A percentile compares a stretch with the other conserved stretches of the same genome.
Conservation (phyloP, 2,329 filamentous ascomycete genomes). For the Botrytis tulipae region DNA sequence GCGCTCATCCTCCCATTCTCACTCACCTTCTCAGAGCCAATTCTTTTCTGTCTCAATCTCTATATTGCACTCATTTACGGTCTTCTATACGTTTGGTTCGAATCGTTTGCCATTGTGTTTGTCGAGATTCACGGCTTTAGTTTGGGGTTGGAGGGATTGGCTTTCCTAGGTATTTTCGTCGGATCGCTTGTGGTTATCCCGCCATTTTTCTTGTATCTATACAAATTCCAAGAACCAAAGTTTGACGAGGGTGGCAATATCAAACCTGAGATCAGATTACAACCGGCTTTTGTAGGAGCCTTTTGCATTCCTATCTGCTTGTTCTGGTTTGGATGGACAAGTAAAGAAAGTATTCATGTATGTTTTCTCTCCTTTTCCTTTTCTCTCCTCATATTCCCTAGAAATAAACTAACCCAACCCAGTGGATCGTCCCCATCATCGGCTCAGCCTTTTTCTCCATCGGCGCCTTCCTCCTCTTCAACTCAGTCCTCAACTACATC, state of each 20-base stretch:
- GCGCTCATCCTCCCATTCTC: slow-evolving; percentile 58
- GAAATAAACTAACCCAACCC: slow-evolving; percentile 27
- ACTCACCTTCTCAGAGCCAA: slow-evolving; percentile 59
- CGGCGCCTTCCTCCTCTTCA: slow-evolving; percentile 48
- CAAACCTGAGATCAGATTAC: slow-evolving; percentile 51
- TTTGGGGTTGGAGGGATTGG: slow-evolving; percentile 54
- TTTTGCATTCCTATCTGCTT: slow-evolving; percentile 56
- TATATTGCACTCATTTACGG: slow-evolving; percentile 62
- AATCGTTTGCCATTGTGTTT: slow-evolving; percentile 61
- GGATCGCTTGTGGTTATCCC: slow-evolving; percentile 52
- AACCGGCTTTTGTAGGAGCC: slow-evolving; percentile 52
- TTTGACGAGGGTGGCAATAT: slow-evolving; percentile 49
- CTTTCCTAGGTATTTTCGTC: slow-evolving; percentile 55
- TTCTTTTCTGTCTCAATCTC: slow-evolving; percentile 59
- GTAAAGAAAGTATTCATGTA: slow-evolving; percentile 39
- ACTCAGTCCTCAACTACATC: slow-evolving; percentile 46
- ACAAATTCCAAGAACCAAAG: slow-evolving; percentile 47
- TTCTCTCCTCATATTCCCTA: too few relatives aligned
- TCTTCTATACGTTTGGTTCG: slow-evolving; percentile 62
- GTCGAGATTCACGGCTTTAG: slow-evolving; percentile 58
- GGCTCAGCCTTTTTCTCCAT: slow-evolving; percentile 45
- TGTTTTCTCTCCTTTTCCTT: background rate
- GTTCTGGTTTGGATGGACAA: slow-evolving; percentile 56
- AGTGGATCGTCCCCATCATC: slow-evolving; percentile 57
- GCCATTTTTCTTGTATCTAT: slow-evolving; percentile 50